Evolutionary conservation across 139 green algal species (phyloP), one percentile per base, ranked within the genome.

Genomic region (Coelastrella sp.): DNA sequence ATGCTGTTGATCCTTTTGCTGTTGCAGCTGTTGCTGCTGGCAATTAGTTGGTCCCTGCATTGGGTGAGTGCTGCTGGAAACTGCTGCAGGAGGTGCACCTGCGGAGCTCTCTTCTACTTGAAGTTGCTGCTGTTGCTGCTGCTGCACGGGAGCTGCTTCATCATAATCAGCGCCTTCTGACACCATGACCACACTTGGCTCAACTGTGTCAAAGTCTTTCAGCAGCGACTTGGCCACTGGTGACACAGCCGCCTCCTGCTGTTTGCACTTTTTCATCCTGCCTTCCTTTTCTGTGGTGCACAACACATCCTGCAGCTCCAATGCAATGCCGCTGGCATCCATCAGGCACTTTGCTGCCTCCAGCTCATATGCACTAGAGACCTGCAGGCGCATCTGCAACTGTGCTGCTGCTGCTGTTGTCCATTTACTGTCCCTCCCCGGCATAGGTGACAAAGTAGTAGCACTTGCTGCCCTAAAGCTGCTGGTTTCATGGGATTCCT

Each of bases 361-460:
- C 6, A 88, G 49, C 9, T 88, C 58, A 80, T 14, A 81, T 6
- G 84, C 84, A 66, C 84, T 88, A 7, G 61, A 78, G 6, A 88
- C 84, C 84, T 88, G 84, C 84, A 88, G 49, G 35, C 68, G 35
- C 7, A 68, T 57, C 61, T 88, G 84, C 61, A 88, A 11, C 82
- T 87, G 25, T 49, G 82, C 65, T 20, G 82, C 82, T 8, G 59
- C 68, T 27, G 15, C 15, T n/a, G 63, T 24, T 7, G 25, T 66
- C 49, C 84, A 81, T 17, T 57, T 68, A 19, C 12, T 8, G 7
- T 63, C 60, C 63, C 63, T 25, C 15, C 20, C 27, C 58, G 7
- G 82, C 14, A 49, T 61, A 35, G 15, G 81, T 20, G 20, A 35
- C 12, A 88, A 73, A 10, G 84, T 88, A 57, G 35, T 81, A 24